Evolutionary conservation across 1,139 yeast species (phyloP).

Genomic region (Eremothecium cymbalariae): DNA sequence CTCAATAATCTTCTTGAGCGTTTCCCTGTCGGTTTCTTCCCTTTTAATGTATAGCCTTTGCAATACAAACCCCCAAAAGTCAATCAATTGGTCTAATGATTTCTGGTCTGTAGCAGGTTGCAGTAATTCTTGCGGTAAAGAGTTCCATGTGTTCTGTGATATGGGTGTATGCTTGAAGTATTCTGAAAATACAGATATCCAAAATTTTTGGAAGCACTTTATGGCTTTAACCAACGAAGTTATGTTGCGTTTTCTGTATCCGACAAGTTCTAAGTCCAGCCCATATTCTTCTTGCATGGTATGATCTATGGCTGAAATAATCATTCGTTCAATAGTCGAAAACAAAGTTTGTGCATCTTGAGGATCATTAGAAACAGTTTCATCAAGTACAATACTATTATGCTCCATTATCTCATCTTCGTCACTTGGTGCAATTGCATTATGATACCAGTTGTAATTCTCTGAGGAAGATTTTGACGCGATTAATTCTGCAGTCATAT

Average conservation of each 20-base stretch:
- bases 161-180: slow-evolving; percentile 32
- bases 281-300: slow-evolving; percentile 52
- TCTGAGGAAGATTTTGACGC: slow-evolving; percentile 45
- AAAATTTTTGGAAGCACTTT: slow-evolving; percentile 39
- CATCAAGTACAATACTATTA: neutral
- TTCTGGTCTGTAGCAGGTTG: slow-evolving; percentile 29
- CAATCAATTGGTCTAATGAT: slow-evolving; percentile 37
- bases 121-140: slow-evolving; percentile 23
- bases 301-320: slow-evolving; percentile 41
- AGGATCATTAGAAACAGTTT: neutral
- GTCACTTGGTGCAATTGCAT: too few species aligned
- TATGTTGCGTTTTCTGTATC: slow-evolving; percentile 37
- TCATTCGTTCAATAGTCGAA: neutral
- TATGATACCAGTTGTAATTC: too few species aligned
- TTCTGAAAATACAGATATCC: slow-evolving; percentile 52
- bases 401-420: slow-evolving; percentile 4
- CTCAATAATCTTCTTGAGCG: slow-evolving; percentile 34
- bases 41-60: slow-evolving; percentile 38
- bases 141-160: slow-evolving; percentile 25
- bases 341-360: neutral
- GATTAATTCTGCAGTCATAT: slow-evolving; percentile 55
- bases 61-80: slow-evolving; percentile 46
- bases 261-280: slow-evolving; percentile 46
- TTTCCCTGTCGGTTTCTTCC: slow-evolving; percentile 35
- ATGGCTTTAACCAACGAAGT: slow-evolving; percentile 39